Base-by-base conservation (phyloP, 148 eudicot species). In the Nyssa sinensis region DNA sequence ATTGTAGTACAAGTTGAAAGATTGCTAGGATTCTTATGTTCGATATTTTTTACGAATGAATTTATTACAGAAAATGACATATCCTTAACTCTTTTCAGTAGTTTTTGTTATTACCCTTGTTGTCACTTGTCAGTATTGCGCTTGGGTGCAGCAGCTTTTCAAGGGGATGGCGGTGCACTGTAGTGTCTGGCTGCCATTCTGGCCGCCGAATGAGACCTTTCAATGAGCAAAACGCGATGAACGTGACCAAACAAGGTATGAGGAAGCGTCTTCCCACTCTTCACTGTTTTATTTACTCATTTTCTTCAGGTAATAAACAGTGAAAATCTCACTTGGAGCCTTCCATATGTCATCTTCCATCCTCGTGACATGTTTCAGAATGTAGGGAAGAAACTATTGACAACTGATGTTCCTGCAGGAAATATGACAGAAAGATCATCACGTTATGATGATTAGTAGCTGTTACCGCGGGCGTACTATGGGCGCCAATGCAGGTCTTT, bases 181-280 rank as follows among this genome's bases (percentile, higher is more conserved):
- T 12, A 39, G 44, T 39, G n/a, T n/a, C n/a, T n/a, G n/a, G n/a
- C n/a, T n/a, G 3, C 44, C 9, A 39, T 39, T 13, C 0, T 25
- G 32, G 73, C 58, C 17, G n/a, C n/a, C 3, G 81, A 81, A 66
- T 21, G 73, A 24, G 84, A 81, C 76, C 24, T 31, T 1, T 78
- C 76, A 51, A 39, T 34, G 69, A 73, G 78, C 84, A 81, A 59
- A 81, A 74, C 55, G 81, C 67, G 39, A 74, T 69, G 84, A 81
- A 27, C 2, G 64, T 74, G 84, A 81, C 81, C 35, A 23, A 32
- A 74, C 81, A 65, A 62, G 19, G 25, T 28, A 28, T 37, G 3
- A 23, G 33, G 12, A 33, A 70, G 13, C 3, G n/a, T 69, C n/a
- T 33, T 30, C 51, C 28, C 63, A 13, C 33, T 23, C 17, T 57